phyloP scores from a whole-genome alignment of 2,329 filamentous ascomycete genomes.

The Penicillium sp. region DNA sequence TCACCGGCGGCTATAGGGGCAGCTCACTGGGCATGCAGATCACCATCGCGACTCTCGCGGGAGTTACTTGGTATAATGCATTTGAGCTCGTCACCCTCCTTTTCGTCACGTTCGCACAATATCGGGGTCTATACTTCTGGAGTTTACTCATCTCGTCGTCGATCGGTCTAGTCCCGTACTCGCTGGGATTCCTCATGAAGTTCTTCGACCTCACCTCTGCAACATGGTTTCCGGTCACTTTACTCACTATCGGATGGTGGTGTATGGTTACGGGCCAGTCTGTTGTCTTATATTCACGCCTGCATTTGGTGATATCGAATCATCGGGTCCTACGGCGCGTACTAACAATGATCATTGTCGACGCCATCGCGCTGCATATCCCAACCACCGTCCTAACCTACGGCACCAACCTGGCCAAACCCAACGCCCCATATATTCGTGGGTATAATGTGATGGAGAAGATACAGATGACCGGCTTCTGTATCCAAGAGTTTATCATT shows the following conservation, averaged over 20 bases:
- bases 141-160: conserved; percentile 47
- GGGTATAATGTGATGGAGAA: conserved; percentile 54
- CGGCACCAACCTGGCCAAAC: conserved; percentile 40
- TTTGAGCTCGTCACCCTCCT: conserved; percentile 51
- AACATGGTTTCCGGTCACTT: conserved; percentile 41
- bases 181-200: conserved; percentile 50
- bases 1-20: conserved; percentile 39
- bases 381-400: conserved; percentile 49
- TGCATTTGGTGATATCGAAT: conserved; percentile 48
- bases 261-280: conserved; percentile 52
- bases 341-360: conserved; percentile 48
- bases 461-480: conserved; percentile 58
- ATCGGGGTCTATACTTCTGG: conserved; percentile 53
- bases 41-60: conserved; percentile 48
- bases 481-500: conserved; percentile 56
- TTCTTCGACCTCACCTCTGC: conserved; percentile 42
- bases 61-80: conserved; percentile 52
- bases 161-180: conserved; percentile 47
- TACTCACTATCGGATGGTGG: conserved; percentile 50
- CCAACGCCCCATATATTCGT: conserved; percentile 24
- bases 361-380: conserved; percentile 46
- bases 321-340: conserved; percentile 41
- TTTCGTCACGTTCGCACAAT: conserved; percentile 50
- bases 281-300: conserved; percentile 51
- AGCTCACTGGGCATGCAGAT: conserved; percentile 40